These are phyloP conservation scores for Aeschynomene evenia DNA, from an alignment of 306 rosid genomes.

Conservation along the genomic window DNA sequence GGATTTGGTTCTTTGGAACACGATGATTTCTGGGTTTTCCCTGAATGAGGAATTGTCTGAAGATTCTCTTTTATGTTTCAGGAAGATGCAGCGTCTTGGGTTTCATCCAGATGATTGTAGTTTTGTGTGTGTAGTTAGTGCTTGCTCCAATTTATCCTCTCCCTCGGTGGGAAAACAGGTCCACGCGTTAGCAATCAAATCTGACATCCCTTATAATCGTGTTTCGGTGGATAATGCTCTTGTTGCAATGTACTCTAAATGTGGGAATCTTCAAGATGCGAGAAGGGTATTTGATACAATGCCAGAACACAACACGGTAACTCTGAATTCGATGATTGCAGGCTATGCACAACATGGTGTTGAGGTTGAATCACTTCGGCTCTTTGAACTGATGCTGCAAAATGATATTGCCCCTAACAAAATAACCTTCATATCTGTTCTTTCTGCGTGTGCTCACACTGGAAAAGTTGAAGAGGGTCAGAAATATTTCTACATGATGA, in stretches of 20 bases:
- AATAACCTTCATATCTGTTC: slow-evolving; percentile 70
- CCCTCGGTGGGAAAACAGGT: slow-evolving; percentile 75
- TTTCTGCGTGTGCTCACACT: slow-evolving; percentile 78
- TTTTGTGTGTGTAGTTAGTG: slow-evolving; percentile 69
- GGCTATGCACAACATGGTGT: slow-evolving; percentile 80
- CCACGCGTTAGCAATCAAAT: slow-evolving; percentile 71
- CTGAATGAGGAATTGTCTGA: slow-evolving; percentile 59
- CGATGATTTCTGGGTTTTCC: slow-evolving; percentile 85
- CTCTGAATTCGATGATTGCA: slow-evolving; percentile 72
- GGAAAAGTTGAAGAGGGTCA: slow-evolving; percentile 74
- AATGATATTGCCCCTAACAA: slow-evolving; percentile 50
- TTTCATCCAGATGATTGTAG: slow-evolving; percentile 74
- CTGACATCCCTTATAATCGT: slow-evolving; percentile 59
- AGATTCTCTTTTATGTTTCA: slow-evolving; percentile 58
- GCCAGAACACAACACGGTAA: slow-evolving; percentile 62
- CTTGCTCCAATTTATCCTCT: slow-evolving; percentile 74
- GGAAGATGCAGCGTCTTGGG: slow-evolving; percentile 60
- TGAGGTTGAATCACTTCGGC: slow-evolving; percentile 56
- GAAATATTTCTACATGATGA: slow-evolving; percentile 70
- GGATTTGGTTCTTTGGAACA: slow-evolving; percentile 86
- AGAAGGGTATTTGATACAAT: slow-evolving; percentile 67
- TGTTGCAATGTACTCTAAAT: slow-evolving; percentile 79
- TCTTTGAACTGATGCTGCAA: slow-evolving; percentile 69
- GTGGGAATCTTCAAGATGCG: slow-evolving; percentile 74
- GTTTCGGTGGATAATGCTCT: slow-evolving; percentile 79